Base-by-base conservation (phyloP, 2,329 filamentous ascomycete genomes). In the Calonectria hawksworthii region DNA sequence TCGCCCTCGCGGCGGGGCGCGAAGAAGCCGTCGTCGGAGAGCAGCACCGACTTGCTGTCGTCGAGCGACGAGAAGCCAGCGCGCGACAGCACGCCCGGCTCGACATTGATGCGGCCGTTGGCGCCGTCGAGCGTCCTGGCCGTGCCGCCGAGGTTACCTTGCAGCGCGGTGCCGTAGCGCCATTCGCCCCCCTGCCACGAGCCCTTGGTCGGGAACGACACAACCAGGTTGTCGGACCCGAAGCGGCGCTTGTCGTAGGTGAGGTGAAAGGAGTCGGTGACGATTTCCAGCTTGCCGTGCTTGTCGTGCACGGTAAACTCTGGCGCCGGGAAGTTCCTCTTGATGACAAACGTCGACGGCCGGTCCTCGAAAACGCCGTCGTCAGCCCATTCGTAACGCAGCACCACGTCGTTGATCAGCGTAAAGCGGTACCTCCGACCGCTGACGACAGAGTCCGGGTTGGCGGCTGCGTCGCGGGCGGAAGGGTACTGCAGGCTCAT, bases 361-460 rank as follows among this genome's bases (percentile, higher is more conserved):
- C 91, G 88, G 80, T 93, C 91, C 80, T 93, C 92, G 77, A 93
- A 93, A 41, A 84, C 79, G 64, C 89, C 87, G 75, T 93, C 91
- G 14, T 87, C 84, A 0, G 91, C 88, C 90, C 90, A 93, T 83
- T 93, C 92, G 75, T 90, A 92, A 38, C 92, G 89, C 34, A 93
- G 76, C 2, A 93, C 84, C 2, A 88, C 85, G 66, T 92, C 88
- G 13, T 87, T 88, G 63, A 93, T 85, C 61, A 93, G 76, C 11
- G 89, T 92, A 80, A 93, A 93, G 69, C 92, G 89, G 82, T 90
- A 93, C 63, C 89, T 79, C 1, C 44, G 34, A 1, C 79, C 79
- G 4, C 70, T n/a, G 5, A 81, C 79, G 5, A 76, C 56, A 3
- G 79, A 75, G 32, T 73, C 70, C 18, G 70, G 61, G 18, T 77